These are phyloP conservation scores for Aspergillus hortae DNA, from an alignment of 2,329 filamentous ascomycete genomes.

Conservation along the genomic window DNA sequence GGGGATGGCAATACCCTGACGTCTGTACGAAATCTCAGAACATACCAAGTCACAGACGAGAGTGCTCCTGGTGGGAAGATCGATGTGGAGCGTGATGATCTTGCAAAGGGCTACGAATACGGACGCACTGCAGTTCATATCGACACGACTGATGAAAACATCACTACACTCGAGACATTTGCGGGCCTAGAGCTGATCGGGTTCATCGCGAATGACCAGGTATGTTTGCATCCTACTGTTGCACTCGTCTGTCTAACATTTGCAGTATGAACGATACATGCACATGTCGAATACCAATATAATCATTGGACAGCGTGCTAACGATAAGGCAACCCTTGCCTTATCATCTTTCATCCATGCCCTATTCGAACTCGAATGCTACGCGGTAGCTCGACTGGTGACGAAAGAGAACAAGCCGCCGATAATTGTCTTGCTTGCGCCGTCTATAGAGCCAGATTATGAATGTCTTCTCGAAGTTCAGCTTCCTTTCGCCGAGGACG, in stretches of 20 bases:
- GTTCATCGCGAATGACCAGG: conserved; percentile 71
- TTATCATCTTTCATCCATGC: conserved; percentile 88
- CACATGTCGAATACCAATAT: conserved; percentile 78
- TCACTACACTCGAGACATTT: conserved; percentile 79
- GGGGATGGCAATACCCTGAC: conserved; percentile 50
- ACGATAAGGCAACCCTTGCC: conserved; percentile 78
- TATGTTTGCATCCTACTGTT: conserved; percentile 29
- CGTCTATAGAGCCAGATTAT: conserved; percentile 71
- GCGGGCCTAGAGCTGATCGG: conserved; percentile 79
- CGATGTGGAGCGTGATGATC: conserved; percentile 74
- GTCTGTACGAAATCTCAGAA: conserved; percentile 70
- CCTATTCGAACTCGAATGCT: conserved; percentile 77
- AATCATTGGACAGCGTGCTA: conserved; percentile 71
- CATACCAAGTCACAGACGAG: conserved; percentile 77
- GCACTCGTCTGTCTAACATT: conserved; percentile 14
- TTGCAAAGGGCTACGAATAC: conserved; percentile 94
- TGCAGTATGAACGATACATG: conserved; percentile 75
- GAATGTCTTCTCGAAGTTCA: conserved; percentile 89
- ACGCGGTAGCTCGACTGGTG: conserved; percentile 82
- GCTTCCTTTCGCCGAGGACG: conserved; percentile 88
- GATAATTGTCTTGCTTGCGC: conserved; percentile 71
- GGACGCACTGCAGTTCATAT: conserved; percentile 89
- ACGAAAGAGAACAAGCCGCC: conserved; percentile 79
- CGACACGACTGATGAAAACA: conserved; percentile 76
- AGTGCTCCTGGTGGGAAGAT: conserved; percentile 71